Base-by-base conservation (phyloP, 1,284 basidiomycete species). In the Cutaneotrichosporon sp. region DNA sequence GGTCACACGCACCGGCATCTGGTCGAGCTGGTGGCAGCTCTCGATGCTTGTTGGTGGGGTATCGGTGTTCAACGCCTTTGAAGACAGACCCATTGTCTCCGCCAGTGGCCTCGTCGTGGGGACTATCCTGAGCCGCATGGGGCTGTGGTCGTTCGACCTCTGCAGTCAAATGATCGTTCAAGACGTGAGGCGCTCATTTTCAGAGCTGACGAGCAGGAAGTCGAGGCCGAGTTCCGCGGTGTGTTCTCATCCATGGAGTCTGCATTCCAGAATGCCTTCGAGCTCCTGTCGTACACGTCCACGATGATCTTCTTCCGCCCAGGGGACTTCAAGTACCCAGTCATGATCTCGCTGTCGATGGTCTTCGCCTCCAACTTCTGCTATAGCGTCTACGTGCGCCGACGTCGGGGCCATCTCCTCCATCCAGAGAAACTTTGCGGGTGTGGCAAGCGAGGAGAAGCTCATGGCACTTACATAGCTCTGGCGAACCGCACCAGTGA, bases 61-160 rank as follows among this genome's bases (percentile, higher is more conserved):
- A 6, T 11, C 30, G 31, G 7, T 52, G 16, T 52, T 52, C 31
- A 18, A 2, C 31, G 14, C 31, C 26, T 52, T 52, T 30, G 26
- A 9, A 2, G 51, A 34, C 9, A 4, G 71, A 3, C 66, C 74
- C 14, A 72, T 76, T 66, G 73, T 76, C 62, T 61, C 65, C 62
- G 73, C 71, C 4, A 67, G 70, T 0, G 71, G 71, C 18, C 65
- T 77, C 8, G 75, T 77, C 46, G 74, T 72, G 10, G 75, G 75
- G 11, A 75, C 79, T 38, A 74, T 77, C 8, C 63, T 77, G 3
- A 75, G 73, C 8, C 71, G 79, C 18, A 72, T 80, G 49, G 78
- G 79, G 32, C 71, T 85, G 11, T 85, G 82, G 82, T 75, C 77
- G 0, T 84, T 84, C 61, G 84, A 85, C 63, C 61, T 63, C 22